These are phyloP conservation scores for Apiospora aurea DNA, from an alignment of 2,329 filamentous ascomycete genomes.

Conservation along the genomic window DNA sequence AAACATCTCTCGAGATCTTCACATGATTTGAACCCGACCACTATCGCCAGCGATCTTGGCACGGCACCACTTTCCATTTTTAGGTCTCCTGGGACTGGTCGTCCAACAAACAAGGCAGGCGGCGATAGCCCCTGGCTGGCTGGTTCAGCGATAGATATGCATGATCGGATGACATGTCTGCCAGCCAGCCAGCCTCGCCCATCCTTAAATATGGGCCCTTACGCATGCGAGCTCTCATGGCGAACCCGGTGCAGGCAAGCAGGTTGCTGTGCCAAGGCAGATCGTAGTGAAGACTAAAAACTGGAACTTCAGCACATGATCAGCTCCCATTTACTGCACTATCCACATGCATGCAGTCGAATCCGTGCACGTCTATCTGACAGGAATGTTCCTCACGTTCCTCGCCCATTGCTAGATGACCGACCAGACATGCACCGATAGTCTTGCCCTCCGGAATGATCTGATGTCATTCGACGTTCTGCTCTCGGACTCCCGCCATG, in stretches of 20 bases:
- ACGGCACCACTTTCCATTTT: background rate
- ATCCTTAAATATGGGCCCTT: background rate
- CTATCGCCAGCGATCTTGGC: too few relatives aligned
- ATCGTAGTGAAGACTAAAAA: constrained; percentile 4
- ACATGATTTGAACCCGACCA: too few relatives aligned
- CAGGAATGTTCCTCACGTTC: too few relatives aligned
- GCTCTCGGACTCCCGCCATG: background rate
- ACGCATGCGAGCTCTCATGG: background rate
- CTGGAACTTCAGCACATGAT: background rate
- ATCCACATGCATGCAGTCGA: background rate
- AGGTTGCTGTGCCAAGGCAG: background rate
- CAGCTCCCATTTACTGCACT: background rate
- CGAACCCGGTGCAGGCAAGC: background rate
- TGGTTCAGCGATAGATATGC: background rate
- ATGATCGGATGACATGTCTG: background rate
- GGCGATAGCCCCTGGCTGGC: background rate
- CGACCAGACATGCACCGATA: background rate
- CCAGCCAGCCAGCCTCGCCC: background rate
- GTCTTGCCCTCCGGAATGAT: background rate
- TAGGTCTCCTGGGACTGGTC: background rate
- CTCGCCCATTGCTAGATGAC: background rate
- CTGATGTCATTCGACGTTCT: background rate
- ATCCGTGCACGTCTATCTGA: background rate
- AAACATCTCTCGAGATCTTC: too few relatives aligned
- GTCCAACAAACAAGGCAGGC: background rate